phyloP scores from a whole-genome alignment of 2,329 filamentous ascomycete genomes.

The Ophiosphaerella narmari region DNA sequence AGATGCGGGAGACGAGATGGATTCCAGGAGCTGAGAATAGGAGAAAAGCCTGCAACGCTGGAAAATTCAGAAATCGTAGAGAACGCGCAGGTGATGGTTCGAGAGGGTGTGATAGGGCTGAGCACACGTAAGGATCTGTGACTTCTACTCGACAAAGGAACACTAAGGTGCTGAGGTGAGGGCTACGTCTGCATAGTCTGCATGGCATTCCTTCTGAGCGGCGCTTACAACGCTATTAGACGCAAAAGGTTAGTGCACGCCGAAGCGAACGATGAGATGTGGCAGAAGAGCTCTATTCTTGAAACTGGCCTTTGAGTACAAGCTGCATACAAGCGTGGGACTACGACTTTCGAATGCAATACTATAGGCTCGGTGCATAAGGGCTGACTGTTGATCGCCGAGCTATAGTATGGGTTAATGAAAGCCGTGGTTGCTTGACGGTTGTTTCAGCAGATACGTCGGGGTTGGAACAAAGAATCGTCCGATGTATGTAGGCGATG shows the following conservation, averaged over 20 bases:
- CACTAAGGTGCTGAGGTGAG: constrained; percentile 13
- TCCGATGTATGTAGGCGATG: constrained; percentile 3
- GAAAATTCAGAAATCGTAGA: not conserved
- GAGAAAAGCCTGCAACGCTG: not conserved
- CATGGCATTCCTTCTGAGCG: constrained; percentile 11
- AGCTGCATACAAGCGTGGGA: not conserved
- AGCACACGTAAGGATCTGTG: not conserved
- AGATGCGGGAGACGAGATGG: not conserved
- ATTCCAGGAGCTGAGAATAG: not conserved
- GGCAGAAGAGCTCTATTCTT: not conserved
- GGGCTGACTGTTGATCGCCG: too few relatives aligned
- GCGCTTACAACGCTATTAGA: constrained; percentile 16
- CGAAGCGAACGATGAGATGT: not conserved
- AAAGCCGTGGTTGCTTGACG: not conserved
- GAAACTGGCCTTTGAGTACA: not conserved
- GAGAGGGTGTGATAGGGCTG: constrained; percentile 3
- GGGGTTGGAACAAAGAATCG: constrained; percentile 7
- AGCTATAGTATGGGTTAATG: too few relatives aligned
- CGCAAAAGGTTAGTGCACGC: too few relatives aligned
- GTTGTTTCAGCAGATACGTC: constrained; percentile 2
- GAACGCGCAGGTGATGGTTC: not conserved
- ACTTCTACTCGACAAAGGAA: not conserved
- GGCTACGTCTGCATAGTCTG: not conserved
- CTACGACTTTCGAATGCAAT: not conserved
- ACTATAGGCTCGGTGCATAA: too few relatives aligned